Conservation (phyloP, 2,329 filamentous ascomycete genomes). For the Fusarium circinatum region DNA sequence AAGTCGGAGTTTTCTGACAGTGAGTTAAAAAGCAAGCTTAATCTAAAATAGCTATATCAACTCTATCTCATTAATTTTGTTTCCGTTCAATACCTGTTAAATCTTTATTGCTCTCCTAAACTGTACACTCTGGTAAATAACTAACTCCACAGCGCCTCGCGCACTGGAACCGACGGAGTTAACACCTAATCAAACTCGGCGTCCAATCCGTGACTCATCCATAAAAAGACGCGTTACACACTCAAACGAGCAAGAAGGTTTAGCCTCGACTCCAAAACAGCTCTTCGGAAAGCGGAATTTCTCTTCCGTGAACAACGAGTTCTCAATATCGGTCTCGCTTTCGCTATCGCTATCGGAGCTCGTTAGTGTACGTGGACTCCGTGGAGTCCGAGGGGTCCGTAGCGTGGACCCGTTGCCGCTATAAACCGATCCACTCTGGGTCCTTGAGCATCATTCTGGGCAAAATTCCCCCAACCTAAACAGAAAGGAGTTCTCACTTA, state of each 20-base stretch:
- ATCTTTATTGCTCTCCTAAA: not conserved
- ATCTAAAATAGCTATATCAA: not conserved
- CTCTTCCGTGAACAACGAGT: not conserved
- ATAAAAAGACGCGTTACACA: fast-evolving
- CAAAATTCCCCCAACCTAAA: not conserved
- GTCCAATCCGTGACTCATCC: not conserved
- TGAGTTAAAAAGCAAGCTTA: not conserved
- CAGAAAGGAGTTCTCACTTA: not conserved
- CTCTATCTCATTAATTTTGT: not conserved
- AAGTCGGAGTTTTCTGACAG: not conserved
- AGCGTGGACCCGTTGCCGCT: not conserved
- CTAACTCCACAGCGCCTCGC: not conserved
- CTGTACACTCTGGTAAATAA: not conserved
- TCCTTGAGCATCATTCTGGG: not conserved
- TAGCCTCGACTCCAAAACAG: not conserved
- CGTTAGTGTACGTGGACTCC: too few relatives aligned
- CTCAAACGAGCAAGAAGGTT: not conserved
- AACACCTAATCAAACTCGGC: not conserved
- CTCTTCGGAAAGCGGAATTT: not conserved
- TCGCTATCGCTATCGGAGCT: not conserved
- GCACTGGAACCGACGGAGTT: not conserved
- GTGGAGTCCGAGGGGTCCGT: not conserved
- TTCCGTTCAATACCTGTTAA: fast-evolving
- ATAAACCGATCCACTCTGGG: not conserved
- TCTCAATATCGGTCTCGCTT: not conserved